Base-by-base conservation (phyloP, 2,329 filamentous ascomycete genomes). In the Rachicladosporium sp. region DNA sequence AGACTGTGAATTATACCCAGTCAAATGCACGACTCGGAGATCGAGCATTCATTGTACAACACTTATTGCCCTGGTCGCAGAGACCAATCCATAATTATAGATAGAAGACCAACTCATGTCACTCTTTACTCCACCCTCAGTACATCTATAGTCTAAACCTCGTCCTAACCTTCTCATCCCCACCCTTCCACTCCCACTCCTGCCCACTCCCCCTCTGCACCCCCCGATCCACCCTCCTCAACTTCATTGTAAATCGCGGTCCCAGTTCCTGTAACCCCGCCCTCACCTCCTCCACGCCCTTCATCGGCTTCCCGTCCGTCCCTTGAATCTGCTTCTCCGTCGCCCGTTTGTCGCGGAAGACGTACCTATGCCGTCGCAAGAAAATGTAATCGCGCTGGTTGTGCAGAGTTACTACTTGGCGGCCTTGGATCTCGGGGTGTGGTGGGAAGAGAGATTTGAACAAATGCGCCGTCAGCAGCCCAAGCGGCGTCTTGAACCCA, bases 381-480 rank as follows among this genome's bases (percentile, higher is more conserved):
- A 98, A 98, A 52, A 96, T 91, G 61, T 89, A 96, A 62, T 96
- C 89, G 46, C 89, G 80, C 67, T 94, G 88, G 52, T 95, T 95
- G 62, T 95, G 87, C 38, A 95, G 65, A 1, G 89, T 95, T 7
- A 95, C 78, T 1, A 95, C 88, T 55, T 95, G 88, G 15, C 89
- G 71, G 4, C 89, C 89, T 49, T 82, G 72, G 4, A 96, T 68
- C 53, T 96, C 85, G 0, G 91, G 89, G 33, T 77, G 74, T 0
- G 80, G 74, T 0, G 89, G 91, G 62, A 86, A 91, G 23, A 93
- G 62, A 0, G 73, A 77, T 46, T 81, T 74, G 66, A 98, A 91
- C 1, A 95, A 68, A 53, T 86, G 80, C 6, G 88, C 89, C 0
- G 88, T 86, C 31, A 96, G 68, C 6, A 94, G 69, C 64, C 91